A percentile compares a stretch with the other conserved stretches of the same genome.
Evolutionary conservation across 768 basidiomycete species (phyloP).

Genomic region (Serendipita sp.): DNA sequence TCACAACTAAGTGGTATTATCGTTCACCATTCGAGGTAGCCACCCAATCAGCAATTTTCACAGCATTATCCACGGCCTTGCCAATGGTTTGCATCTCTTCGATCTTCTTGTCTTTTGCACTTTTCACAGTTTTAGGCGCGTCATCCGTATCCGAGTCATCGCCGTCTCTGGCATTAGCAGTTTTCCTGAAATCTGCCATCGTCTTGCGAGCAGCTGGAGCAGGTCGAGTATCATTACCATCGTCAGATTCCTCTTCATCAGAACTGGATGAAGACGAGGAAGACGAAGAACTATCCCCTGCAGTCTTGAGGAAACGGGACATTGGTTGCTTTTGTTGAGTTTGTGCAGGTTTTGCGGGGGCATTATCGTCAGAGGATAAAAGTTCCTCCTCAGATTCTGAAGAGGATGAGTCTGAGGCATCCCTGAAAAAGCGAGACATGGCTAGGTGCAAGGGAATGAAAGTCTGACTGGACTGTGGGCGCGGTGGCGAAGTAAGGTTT

Average conservation of each 20-base stretch:
- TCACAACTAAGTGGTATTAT: slow-evolving; percentile 4
- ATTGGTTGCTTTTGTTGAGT: slow-evolving; percentile 42
- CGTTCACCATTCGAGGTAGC: slow-evolving; percentile 68
- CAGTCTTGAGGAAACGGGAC: slow-evolving; percentile 56
- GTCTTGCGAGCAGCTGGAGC: slow-evolving; percentile 26
- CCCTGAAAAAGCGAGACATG: slow-evolving; percentile 86
- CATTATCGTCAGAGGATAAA: slow-evolving; percentile 55
- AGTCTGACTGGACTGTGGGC: neutral
- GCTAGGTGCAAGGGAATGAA: slow-evolving; percentile 1
- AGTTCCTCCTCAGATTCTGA: slow-evolving; percentile 50
- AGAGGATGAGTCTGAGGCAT: slow-evolving; percentile 63
- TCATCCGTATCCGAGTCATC: slow-evolving; percentile 48
- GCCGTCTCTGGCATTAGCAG: slow-evolving; percentile 33
- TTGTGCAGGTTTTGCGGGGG: slow-evolving; percentile 29
- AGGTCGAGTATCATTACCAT: slow-evolving; percentile 27
- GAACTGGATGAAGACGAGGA: slow-evolving; percentile 36
- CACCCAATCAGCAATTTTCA: slow-evolving; percentile 95
- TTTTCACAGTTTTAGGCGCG: slow-evolving; percentile 58
- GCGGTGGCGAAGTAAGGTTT: neutral
- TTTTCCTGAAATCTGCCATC: slow-evolving; percentile 17
- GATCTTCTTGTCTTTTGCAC: slow-evolving; percentile 80
- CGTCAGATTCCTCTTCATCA: slow-evolving; percentile 29
- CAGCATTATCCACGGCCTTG: slow-evolving; percentile 81
- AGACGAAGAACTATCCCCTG: slow-evolving; percentile 37
- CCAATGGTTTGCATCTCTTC: slow-evolving; percentile 92